Evolutionary conservation across 2,329 filamentous ascomycete genomes (phyloP), one percentile per base, ranked within the genome.

Genomic region (Scleromitrula shiraiana): DNA sequence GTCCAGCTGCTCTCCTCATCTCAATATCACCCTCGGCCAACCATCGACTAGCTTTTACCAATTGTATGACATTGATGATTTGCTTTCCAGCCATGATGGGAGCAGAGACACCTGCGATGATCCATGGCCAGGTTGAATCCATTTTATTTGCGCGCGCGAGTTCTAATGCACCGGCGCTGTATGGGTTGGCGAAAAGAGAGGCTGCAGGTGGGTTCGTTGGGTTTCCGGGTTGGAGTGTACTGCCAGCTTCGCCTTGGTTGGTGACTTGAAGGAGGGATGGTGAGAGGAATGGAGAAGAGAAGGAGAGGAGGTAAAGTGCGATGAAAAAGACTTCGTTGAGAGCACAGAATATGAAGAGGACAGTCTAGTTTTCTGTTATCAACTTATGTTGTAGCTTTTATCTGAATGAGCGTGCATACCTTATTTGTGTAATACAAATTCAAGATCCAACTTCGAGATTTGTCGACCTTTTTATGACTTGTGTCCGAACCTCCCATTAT

Each of bases 301-400:
- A 98, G 61, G 90, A 96, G 51, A 98, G 83, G 46, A 98, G 85
- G 72, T 98, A 98, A 53, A 98, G 81, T 24, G 88, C 90, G 64
- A 98, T 96, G 76, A 98, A 98, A 77, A 96, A 98, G 56, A 90
- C 71, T 70, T 98, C 93, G 68, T 98, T 98, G 57, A 95, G 71
- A 50, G 80, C 76, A 73, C 93, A 98, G 69, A 88, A 87, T 53
- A 88, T 69, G 71, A 98, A 98, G 35, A 98, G 77, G 38, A 98
- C 90, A 46, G 75, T 85, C 91, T 96, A 22, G 3, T 12, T 12
- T 37, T 46, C 23, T 22, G 33, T 39, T 50, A 41, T 41, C 37
- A 47, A 29, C 24, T 27, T 36, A 45, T 20, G 32, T 19, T 7
- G 7, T 27, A 24, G 47, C 7, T 7, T 30, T 26, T 20, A 4